Base-by-base conservation (phyloP, 495 filamentous ascomycete genomes). In the Margaritispora aquatica region DNA sequence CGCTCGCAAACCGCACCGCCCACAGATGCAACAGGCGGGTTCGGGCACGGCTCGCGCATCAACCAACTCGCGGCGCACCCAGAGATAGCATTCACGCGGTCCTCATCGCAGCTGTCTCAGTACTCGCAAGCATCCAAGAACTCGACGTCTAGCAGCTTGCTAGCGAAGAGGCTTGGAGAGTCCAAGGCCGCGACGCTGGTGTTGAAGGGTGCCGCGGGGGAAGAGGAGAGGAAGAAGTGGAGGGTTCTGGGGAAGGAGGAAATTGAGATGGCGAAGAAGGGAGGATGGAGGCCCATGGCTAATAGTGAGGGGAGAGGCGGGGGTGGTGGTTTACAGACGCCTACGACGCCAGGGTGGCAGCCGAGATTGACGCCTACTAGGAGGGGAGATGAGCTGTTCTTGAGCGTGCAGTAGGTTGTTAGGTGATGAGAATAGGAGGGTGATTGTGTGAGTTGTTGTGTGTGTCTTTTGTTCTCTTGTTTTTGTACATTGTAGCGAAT, bases 311-410 rank as follows among this genome's bases (percentile, higher is more conserved):
- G 50, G 23, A 19, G 26, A 26, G 29, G 8, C 19, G 15, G 38
- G 11, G 15, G 38, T 9, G 38, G 23, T 21, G 21, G 34, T 23
- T 55, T 49, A 8, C 57, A 59, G 23, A 59, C 75, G 41, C 77
- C 79, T 1, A 68, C 65, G 17, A 81, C 78, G 36, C 78, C 79
- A 0, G 75, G 70, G 1, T 82, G 79, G 77, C 67, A 74, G 59
- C 76, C 79, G n/a, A 68, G 73, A 63, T 51, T 78, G 62, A 78
- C 75, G 59, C 76, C 76, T 8, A 77, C 73, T 48, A 68, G 74
- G 60, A 69, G 71, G 46, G 75, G 76, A 11, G 73, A 75, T 48
- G 75, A 77, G 57, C 63, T 78, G 51, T 71, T 70, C 59, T 64
- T 78, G 67, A 68, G 71, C 63, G 74, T 77, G 44, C 63, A 69